Evolutionary conservation across 1,139 yeast species (phyloP), one percentile per base, ranked within the genome.

Genomic region (Protomyces inouyei): DNA sequence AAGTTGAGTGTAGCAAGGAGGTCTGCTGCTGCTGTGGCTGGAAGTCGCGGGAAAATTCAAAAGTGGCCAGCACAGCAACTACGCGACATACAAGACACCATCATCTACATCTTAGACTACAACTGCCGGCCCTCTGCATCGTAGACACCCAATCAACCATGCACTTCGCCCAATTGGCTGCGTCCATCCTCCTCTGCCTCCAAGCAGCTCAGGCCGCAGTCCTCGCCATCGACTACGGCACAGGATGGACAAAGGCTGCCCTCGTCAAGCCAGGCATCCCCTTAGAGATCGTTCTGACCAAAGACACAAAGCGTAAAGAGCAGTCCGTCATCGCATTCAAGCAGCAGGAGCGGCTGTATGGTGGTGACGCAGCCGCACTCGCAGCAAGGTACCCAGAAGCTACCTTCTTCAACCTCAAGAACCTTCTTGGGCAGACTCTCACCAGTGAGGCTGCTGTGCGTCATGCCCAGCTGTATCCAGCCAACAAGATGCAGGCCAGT

Each of bases 261-360:
- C 79, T 93, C 63, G 87, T 95, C 57, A 97, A 97, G 0, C 98
- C 98, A 0, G 90, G 92, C 9, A 84, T 91, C 37, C 87, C 92
- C 21, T 86, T 91, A 73, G 98, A 93, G 72, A 82, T 93, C 57
- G 87, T 93, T 12, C 78, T 93, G 67, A 89, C 97, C 3, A 87
- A 89, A 52, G 98, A 93, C 72, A 88, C 97, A 6, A 90, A 91
- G 75, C 81, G 98, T 67, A 93, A 93, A 74, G 98, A 93, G 71
- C 79, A 85, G 12, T 82, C 92, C 1, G 97, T 95, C 0, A 71
- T 93, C 36, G 85, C 88, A 0, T 80, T 92, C 68, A 83, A 87
- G 69, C 75, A 77, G 4, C 64, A 67, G 60, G 95, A 87, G 72
- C 81, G 98, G 69, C 77, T 84, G 0, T 92, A 86, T 73, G 98